Conservation (phyloP, 1,284 basidiomycete species). For the Albatrellus sp. region DNA sequence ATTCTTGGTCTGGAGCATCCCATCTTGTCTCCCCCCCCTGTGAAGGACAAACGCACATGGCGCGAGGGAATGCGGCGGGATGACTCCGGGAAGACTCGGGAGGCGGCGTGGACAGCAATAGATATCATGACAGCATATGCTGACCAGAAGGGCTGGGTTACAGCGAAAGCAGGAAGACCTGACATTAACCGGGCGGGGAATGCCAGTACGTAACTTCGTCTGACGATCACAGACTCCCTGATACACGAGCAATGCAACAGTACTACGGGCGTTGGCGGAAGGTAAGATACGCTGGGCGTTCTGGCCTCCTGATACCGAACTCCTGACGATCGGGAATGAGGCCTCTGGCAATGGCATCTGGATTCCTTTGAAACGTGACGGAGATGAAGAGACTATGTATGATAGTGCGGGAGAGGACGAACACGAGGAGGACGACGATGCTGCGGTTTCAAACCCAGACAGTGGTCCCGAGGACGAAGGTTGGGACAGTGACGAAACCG, state of each 20-base stretch:
- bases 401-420: conserved; percentile 24
- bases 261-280: conserved; percentile 71
- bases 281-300: conserved; percentile 77
- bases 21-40: conserved; percentile 19
- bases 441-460: conserved; percentile 16
- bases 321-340: conserved; percentile 10
- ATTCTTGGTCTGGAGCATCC: conserved; percentile 54
- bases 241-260: conserved; percentile 23
- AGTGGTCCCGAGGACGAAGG: conserved; percentile 4
- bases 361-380: conserved; percentile 27
- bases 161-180: conserved; percentile 80
- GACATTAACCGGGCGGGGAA: conserved; percentile 86
- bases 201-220: conserved; percentile 44
- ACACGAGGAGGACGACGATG: conserved; percentile 9
- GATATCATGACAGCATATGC: conserved; percentile 74
- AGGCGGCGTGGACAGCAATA: conserved; percentile 59
- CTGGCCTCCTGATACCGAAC: conserved; percentile 50
- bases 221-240: no score
- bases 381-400: conserved; percentile 17
- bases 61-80: conserved; percentile 31
- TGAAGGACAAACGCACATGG: conserved; percentile 63
- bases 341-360: conserved; percentile 38
- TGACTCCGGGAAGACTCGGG: conserved; percentile 9
- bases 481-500: background rate
- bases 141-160: conserved; percentile 67